Evolutionary conservation across 129 eudicot genomes (phyloP), one percentile per base, ranked within the genome.

Genomic region (Artemisia annua): DNA sequence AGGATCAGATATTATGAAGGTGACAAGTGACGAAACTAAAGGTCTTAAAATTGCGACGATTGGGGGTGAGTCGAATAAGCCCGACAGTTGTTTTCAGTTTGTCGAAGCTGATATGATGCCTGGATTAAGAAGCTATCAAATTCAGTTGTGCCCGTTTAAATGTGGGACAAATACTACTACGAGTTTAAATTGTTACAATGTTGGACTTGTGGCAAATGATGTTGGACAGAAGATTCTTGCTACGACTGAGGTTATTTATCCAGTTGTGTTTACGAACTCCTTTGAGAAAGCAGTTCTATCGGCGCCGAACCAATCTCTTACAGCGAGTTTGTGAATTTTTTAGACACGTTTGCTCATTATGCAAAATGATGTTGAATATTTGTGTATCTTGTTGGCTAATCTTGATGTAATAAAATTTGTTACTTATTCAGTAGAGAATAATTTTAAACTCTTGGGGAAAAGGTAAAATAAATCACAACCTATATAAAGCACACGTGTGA

Each of bases 41-140:
- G 46, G 46, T 39, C 8, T 39, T 6, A 22, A 52, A 3, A 24
- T 11, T 5, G 76, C 63, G 10, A 61, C 75, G 1, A 51, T 16
- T 28, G 75, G 75, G 7, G 75, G 81, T 7, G 63, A 49, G 30
- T 19, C 16, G 3, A 77, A 77, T 63, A 13, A 22, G 63, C 75
- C 70, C 51, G 81, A 59, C 3, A 77, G 75, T n/a, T 77, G 81
- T 59, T 77, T 77, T 61, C 81, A 77, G 81, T 2, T 77, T 7
- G 81, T 77, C 43, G 75, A 77, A 60, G 70, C 60, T 50, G 75
- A 77, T 51, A 11, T 77, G 46, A 77, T 77, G 81, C 81, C 81
- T 3, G 81, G 81, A 50, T 77, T 77, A 51, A 28, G 11, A 1
- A 77, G 81, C 55, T 77, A 77, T 5, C 75, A 77, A 28, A 77